Base-by-base conservation (phyloP, 208 protist genomes). In the Leishmania gerbilli region DNA sequence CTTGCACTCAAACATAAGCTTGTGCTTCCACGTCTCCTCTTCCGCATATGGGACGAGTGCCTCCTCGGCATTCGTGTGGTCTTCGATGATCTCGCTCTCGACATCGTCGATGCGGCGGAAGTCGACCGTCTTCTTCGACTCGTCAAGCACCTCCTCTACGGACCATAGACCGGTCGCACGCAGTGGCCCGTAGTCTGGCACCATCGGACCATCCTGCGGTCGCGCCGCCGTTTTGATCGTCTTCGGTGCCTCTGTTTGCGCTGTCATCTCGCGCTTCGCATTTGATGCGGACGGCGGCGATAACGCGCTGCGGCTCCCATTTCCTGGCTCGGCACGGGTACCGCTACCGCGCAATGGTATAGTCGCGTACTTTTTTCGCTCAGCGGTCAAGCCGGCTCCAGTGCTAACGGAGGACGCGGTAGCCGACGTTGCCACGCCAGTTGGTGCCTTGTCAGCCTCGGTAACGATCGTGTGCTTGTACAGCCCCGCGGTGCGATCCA, bases 1-100 rank as follows among this genome's bases (percentile, higher is more conserved):
- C 84, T 96, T 96, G 82, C 89, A 89, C 58, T 92, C 83, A 80
- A 98, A 98, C 95, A 98, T 98, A 3, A 98, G 87, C 62, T 93
- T 91, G 82, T 96, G 92, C 84, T 96, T 96, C 93, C 95, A 98
- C 19, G 58, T 76, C 81, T 95, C 91, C 86, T 98, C 93, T 72
- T 96, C 93, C 19, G 86, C 90, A 76, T 93, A 95, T 31, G 86
- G 87, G 58, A 96, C 88, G 17, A 97, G 72, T 0, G 93, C 91
- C 71, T 91, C 90, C 27, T 96, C 92, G 6, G 86, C 82, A n/a
- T 86, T 81, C 15, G 87, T 87, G 62, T 92, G 60, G 49, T 90
- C 77, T 84, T 94, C 88, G 7, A 93, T 84, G 27, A 97, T 86
- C 17, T 95, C 94, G 80, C 90, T 97, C 84, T 97, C 94, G 1